Conservation (phyloP, 768 basidiomycete species). For the Mycena vitilis region DNA sequence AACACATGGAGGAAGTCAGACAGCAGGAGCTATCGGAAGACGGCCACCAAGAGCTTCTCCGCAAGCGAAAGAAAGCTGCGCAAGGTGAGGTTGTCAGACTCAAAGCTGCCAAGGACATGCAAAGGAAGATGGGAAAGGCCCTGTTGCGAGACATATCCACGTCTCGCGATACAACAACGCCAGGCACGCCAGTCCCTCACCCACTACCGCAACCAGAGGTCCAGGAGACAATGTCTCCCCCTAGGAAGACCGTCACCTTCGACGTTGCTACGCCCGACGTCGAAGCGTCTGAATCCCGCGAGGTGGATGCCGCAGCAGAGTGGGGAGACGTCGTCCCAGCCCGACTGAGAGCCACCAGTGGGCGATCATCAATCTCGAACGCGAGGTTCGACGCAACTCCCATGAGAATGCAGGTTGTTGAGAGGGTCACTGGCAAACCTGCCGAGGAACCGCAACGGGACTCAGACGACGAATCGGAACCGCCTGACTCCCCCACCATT, state of each 20-base stretch:
- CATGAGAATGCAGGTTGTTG: constrained; percentile 78
- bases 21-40: constrained; percentile 56
- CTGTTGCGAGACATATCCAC: constrained; percentile 62
- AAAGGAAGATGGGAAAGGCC: constrained; percentile 84
- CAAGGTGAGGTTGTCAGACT: constrained; percentile 51
- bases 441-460: constrained; percentile 49
- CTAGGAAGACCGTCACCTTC: constrained; percentile 76
- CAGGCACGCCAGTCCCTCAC: constrained; percentile 30
- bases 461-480: constrained; percentile 77
- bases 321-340: constrained; percentile 70
- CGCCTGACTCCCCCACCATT: constrained; percentile 44
- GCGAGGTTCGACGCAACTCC: constrained; percentile 54
- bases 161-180: constrained; percentile 52
- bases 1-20: constrained; percentile 57
- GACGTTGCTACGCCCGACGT: constrained; percentile 41
- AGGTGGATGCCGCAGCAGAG: constrained; percentile 39
- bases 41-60: constrained; percentile 57
- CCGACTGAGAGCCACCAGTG: constrained; percentile 54
- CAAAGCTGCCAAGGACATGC: constrained; percentile 63
- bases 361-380: constrained; percentile 51
- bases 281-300: constrained; percentile 2
- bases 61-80: constrained; percentile 62
- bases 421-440: constrained; percentile 59
- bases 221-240: constrained; percentile 41
- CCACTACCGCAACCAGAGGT: constrained; percentile 15